A percentile compares a stretch with the other conserved stretches of the same genome.
phyloP scores from a whole-genome alignment of 2,329 filamentous ascomycete species.

The Claviceps lovelessii region DNA sequence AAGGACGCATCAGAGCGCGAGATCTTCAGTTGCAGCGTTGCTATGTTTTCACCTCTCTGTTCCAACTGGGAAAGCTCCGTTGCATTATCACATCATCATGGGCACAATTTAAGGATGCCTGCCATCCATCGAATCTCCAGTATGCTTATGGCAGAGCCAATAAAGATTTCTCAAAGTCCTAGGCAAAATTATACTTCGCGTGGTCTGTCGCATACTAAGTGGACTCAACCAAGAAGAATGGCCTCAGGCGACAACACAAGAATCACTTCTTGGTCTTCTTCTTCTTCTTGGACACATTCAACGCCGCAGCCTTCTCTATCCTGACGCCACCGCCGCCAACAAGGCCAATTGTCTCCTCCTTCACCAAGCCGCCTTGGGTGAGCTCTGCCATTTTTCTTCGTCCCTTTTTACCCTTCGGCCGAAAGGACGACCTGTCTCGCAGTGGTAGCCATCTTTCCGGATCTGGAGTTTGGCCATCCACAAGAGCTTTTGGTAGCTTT shows the following conservation, averaged over 20 bases:
- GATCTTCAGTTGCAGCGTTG: background rate
- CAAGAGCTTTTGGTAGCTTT: slow-evolving; percentile 58
- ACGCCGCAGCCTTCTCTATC: slow-evolving; percentile 42
- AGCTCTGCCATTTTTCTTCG: slow-evolving; percentile 66
- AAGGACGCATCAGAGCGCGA: background rate
- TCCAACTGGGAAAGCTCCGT: background rate
- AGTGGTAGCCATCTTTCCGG: slow-evolving; percentile 88
- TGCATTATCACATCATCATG: background rate
- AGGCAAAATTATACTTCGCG: background rate
- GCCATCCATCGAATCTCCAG: background rate
- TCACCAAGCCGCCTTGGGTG: slow-evolving; percentile 74
- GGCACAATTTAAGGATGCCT: no score
- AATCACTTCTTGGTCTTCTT: slow-evolving; percentile 37
- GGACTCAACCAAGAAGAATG: background rate
- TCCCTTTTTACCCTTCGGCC: slow-evolving; percentile 83
- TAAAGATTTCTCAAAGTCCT: no score
- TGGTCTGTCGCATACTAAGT: background rate
- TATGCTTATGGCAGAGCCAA: background rate
- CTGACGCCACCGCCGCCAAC: slow-evolving; percentile 51
- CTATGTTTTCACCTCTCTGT: background rate
- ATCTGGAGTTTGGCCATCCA: slow-evolving; percentile 67
- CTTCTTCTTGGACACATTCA: slow-evolving; percentile 32
- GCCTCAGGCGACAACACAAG: background rate
- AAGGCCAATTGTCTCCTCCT: slow-evolving; percentile 53
- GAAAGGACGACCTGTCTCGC: slow-evolving; percentile 74